Evolutionary conservation across 2,329 filamentous ascomycete genomes (phyloP).

Genomic region (Rhynchosporium graminicola): DNA sequence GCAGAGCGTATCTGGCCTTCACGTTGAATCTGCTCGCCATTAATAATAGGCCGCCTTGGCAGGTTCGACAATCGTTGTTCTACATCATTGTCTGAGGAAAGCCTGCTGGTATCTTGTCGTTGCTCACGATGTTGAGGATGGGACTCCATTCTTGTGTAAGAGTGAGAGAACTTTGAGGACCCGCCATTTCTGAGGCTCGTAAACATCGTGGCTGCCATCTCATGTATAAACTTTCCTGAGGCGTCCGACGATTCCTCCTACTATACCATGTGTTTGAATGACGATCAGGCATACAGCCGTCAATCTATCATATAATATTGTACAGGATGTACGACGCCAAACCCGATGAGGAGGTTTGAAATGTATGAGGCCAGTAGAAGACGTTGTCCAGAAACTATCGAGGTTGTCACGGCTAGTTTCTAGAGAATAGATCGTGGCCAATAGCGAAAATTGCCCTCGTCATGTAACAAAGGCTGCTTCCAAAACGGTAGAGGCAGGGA

Average conservation of each 20-base stretch:
- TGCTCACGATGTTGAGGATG: background rate
- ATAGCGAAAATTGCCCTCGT: conserved; percentile 10
- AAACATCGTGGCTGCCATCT: conserved; percentile 21
- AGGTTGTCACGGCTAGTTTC: conserved; percentile 9
- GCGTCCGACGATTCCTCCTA: background rate
- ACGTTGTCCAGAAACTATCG: background rate
- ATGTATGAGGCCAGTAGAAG: conserved; percentile 3
- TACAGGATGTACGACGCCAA: background rate
- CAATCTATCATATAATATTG: background rate
- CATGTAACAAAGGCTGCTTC: conserved; percentile 7
- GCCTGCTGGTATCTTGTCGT: conserved; percentile 5
- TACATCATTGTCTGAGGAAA: conserved; percentile 22
- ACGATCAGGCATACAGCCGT: background rate
- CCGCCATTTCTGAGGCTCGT: conserved; percentile 18
- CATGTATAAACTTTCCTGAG: conserved; percentile 12
- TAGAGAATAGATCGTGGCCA: conserved; percentile 11
- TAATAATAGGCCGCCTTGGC: conserved; percentile 25
- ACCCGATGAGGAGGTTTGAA: conserved; percentile 1
- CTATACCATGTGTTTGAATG: background rate
- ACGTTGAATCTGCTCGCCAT: conserved; percentile 19
- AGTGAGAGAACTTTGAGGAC: conserved; percentile 10
- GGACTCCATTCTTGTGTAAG: conserved; percentile 24
- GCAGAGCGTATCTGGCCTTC: conserved; percentile 10
- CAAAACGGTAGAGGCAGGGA: conserved; percentile 2
- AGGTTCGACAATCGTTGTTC: conserved; percentile 15